Evolutionary conservation across 2,329 filamentous ascomycete species (phyloP), one percentile per base, ranked within the genome.

Genomic region (Monilinia fructicola): DNA sequence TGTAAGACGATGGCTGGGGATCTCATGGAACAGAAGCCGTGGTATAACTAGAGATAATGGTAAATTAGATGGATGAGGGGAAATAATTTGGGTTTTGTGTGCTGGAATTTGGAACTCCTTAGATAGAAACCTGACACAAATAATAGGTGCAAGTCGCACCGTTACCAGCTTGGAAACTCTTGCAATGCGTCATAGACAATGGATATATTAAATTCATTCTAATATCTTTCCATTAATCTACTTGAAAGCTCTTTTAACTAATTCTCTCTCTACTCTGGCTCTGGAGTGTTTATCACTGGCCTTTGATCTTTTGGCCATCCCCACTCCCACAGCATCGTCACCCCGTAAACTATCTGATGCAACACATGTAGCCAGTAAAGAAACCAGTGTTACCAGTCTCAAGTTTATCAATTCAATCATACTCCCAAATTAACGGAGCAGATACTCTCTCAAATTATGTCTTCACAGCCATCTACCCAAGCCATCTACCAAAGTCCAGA

Each of bases 271-370:
- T 46, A n/a, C 5, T 53, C 38, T 5, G 56, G 31, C 26, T 68
- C 68, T 23, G 69, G 14, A 54, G 67, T 48, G 59, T 68, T 67
- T 12, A 70, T 56, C 38, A 61, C 58, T 3, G 64, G 67, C 9
- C 69, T 31, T 70, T 62, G 23, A 71, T 71, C 63, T 61, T 70
- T 50, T 71, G 69, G 4, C 64, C 68, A 23, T 71, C 69, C n/a
- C n/a, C n/a, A n/a, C n/a, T n/a, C n/a, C 69, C 66, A 70, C 67
- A 64, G 69, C 65, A 70, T 71, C 66, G 70, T 68, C n/a, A n/a
- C n/a, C n/a, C n/a, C n/a, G n/a, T n/a, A n/a, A n/a, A n/a, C n/a
- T 5, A 65, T 14, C 31, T 35, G 31, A 6, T 7, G 31, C 9
- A n/a, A n/a, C n/a, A n/a, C n/a, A 35, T 9, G 68, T 69, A 4